phyloP scores from a whole-genome alignment of 2,329 filamentous ascomycete species.

The Calycina herbarum region DNA sequence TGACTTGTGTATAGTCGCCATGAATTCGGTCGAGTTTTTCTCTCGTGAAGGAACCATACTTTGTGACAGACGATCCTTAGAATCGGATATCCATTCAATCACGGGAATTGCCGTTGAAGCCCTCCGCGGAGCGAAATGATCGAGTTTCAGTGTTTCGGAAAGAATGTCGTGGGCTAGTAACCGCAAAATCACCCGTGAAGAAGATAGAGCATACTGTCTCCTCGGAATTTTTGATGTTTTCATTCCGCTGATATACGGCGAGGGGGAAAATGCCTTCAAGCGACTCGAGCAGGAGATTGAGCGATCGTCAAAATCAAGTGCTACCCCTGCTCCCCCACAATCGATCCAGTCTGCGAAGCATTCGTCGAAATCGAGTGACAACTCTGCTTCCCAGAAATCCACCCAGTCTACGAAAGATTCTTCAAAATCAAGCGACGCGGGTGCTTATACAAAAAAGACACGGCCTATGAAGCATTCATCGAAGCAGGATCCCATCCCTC shows the following conservation, averaged over 20 bases:
- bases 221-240: background rate
- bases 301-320: too few species aligned
- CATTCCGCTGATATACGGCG: background rate
- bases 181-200: background rate
- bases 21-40: background rate
- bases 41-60: background rate
- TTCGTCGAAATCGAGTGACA: too few species aligned
- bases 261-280: background rate
- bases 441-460: too few species aligned
- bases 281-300: too few species aligned
- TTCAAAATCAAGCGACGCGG: too few species aligned
- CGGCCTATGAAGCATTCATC: too few species aligned
- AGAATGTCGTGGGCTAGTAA: background rate
- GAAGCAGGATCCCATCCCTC: too few species aligned
- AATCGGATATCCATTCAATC: background rate
- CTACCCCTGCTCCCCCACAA: too few species aligned
- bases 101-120: background rate
- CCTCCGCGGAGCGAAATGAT: background rate
- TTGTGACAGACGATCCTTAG: background rate
- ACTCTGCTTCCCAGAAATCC: too few species aligned
- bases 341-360: too few species aligned
- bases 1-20: background rate
- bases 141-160: background rate
- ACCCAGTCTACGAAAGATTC: too few species aligned
- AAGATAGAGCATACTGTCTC: conserved; percentile 2